phyloP scores from a whole-genome alignment of 345 rosid species.

The Linum tenue region DNA sequence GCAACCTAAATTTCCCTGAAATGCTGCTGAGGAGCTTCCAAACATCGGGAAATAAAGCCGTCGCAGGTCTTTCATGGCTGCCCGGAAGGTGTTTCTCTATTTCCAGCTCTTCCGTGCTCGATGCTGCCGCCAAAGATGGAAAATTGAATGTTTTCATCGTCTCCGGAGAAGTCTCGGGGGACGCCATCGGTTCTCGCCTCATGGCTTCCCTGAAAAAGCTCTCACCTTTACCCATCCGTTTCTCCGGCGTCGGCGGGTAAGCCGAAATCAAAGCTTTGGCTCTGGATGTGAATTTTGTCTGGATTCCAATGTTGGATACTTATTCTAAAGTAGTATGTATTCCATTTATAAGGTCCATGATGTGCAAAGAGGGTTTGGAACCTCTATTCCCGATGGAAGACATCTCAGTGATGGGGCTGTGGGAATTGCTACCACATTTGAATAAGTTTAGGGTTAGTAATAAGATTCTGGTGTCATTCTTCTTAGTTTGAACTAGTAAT shows the following conservation, averaged over 20 bases:
- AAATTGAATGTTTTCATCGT: slow-evolving; percentile 74
- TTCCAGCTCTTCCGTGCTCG: slow-evolving; percentile 32
- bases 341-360: slow-evolving; percentile 39
- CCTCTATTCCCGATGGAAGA: slow-evolving; percentile 83
- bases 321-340: neutral
- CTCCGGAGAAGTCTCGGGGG: slow-evolving; percentile 93
- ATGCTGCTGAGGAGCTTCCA: slow-evolving; percentile 7
- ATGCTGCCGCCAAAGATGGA: slow-evolving; percentile 47
- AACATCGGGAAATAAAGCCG: neutral
- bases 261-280: neutral
- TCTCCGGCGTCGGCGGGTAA: slow-evolving; percentile 96
- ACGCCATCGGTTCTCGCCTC: slow-evolving; percentile 74
- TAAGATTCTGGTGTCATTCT: neutral
- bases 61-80: neutral
- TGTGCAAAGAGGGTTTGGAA: slow-evolving; percentile 62
- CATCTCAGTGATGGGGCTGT: slow-evolving; percentile 83
- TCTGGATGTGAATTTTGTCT: too few relatives aligned
- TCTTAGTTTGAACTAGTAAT: neutral
- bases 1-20: neutral
- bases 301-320: neutral
- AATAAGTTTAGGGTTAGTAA: slow-evolving; percentile 64
- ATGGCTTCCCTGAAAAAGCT: slow-evolving; percentile 65
- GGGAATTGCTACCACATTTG: slow-evolving; percentile 84
- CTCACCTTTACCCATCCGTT: slow-evolving; percentile 56
- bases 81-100: slow-evolving; percentile 20